Evolutionary conservation across 768 basidiomycete species (phyloP), one percentile per base, ranked within the genome.

Genomic region (Leccinum variicolor): DNA sequence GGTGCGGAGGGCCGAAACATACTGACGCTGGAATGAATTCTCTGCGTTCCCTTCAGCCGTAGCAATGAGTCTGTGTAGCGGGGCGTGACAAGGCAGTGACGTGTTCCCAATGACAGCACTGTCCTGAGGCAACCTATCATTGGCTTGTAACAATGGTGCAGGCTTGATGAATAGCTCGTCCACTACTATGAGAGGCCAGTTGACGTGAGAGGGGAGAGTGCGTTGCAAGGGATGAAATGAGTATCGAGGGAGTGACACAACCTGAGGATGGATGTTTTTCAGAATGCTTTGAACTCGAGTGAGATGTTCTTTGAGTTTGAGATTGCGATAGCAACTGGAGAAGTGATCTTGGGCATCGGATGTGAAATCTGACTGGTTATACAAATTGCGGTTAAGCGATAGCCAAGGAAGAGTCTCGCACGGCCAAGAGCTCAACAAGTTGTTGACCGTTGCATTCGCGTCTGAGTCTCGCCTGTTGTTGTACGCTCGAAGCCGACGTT

Each of bases 321-420:
- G 25, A 39, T 66, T 66, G 6, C 26, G 47, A 53, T 58, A 63
- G 28, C 65, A 60, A 26, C 57, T 60, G 1, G 41, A 21, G 26
- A 66, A 67, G 31, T 55, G 4, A 2, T 3, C 13, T 2, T 9
- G 21, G 25, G 58, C 25, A 5, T 58, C 34, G 25, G 49, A 23
- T 3, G 25, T 25, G 14, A 67, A 28, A 8, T 13, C 7, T 13
- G 14, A 1, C 31, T 60, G 25, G 15, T 62, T 4, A 6, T 63
- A 61, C 13, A 9, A 54, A 19, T 6, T 4, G 9, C 19, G n/a
- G n/a, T 29, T 17, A 19, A 58, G 55, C 1, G 57, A 52, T 31
- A 13, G 17, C 15, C 21, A 33, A 5, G 57, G 57, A 13, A 58
- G 55, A 34, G 52, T 55, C 36, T 57, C 48, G 29, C 46, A 60